Evolutionary conservation across 257 asterid species (phyloP).

Genomic region (Orobanche coerulescens): DNA sequence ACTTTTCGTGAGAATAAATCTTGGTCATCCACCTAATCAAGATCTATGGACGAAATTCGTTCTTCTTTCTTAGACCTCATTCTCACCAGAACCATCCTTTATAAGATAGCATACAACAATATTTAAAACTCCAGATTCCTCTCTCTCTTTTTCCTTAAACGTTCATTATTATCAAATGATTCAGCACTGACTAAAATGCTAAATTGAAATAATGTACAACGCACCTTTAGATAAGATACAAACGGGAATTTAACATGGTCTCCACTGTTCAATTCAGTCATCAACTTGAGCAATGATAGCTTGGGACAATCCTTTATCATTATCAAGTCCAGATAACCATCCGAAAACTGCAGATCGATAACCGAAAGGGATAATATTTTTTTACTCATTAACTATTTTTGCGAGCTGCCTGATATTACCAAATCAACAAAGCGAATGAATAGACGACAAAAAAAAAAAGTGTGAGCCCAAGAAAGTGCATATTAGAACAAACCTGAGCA

Average conservation of each 20-base stretch:
- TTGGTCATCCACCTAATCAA: too few species aligned
- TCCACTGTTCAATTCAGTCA: slow-evolving; percentile 58
- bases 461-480: too few species aligned
- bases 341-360: slow-evolving; percentile 68
- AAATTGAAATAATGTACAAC: slow-evolving; percentile 10
- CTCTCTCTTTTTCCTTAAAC: too few species aligned
- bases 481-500: slow-evolving; percentile 56
- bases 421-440: neutral
- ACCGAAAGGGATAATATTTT: neutral
- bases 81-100: too few species aligned
- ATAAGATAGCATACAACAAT: too few species aligned
- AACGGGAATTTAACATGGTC: slow-evolving; percentile 74
- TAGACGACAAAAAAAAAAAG: neutral
- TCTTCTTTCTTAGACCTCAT: too few species aligned
- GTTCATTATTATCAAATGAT: too few species aligned
- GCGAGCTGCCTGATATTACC: neutral
- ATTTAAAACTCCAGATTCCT: too few species aligned
- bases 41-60: too few species aligned
- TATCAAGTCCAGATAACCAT: slow-evolving; percentile 88
- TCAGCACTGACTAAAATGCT: neutral
- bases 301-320: slow-evolving; percentile 71
- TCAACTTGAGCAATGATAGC: slow-evolving; percentile 48
- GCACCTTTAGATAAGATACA: slow-evolving; percentile 72
- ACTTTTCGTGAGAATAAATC: too few species aligned
- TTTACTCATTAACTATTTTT: neutral